Base-by-base conservation (phyloP, 2,329 filamentous ascomycete species). In the Penicillium sp. region DNA sequence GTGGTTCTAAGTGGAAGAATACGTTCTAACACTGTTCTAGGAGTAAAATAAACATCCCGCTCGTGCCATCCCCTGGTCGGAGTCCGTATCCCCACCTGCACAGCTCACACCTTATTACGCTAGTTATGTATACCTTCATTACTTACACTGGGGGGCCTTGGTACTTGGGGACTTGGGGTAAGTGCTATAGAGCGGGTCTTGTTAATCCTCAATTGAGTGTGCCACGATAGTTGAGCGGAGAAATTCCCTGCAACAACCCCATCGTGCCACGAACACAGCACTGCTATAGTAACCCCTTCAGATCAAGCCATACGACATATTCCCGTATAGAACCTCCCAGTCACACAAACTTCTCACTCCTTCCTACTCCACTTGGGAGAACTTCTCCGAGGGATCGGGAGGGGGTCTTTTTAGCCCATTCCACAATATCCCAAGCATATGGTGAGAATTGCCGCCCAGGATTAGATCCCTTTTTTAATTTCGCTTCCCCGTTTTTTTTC, bases 21-120 rank as follows among this genome's bases (percentile, higher is more conserved):
- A 25, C 40, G 7, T 25, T 42, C 13, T 9, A 15, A 31, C 1
- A 33, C 12, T 35, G 15, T 35, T 35, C 13, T 3, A 8, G 17
- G 6, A 1, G 17, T 21, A 2, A 33, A 47, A 31, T 47, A 21
- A 47, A 48, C 13, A 57, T 57, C 55, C 50, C 50, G 55, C 55
- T 48, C 50, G 55, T 59, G 57, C 47, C 41, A 56, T 50, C 13
- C 35, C 48, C 13, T 54, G 56, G 6, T 29, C 40, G 27, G 31
- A 55, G 46, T 55, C 51, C 41, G 49, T 19, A 25, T 49, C 33
- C 27, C 42, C 49, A 54, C 56, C 41, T 55, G 57, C 57, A 59
- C 57, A 56, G 57, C 47, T 59, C 57, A 56, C 57, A 59, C 53
- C 41, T 59, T 59, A 59, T 59, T 56, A 46, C 40, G 17, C 43